Conservation (phyloP, 208 protist species). For the Entamoeba histolytica region DNA sequence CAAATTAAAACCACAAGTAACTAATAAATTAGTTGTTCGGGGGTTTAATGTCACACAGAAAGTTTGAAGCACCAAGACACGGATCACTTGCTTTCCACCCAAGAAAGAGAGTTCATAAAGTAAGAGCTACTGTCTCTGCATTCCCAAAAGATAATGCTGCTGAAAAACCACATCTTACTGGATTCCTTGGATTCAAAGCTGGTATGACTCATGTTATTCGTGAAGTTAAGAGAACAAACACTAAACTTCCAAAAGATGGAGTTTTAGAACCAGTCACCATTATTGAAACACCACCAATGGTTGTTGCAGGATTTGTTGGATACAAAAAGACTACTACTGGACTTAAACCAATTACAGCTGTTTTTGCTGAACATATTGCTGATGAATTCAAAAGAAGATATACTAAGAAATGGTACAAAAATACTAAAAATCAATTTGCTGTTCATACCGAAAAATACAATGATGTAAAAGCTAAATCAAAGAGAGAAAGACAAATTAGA, state of each 20-base stretch:
- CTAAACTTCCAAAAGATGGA: too few species aligned
- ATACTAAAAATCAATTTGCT: slow-evolving; percentile 66
- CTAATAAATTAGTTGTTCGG: neutral
- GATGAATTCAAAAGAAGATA: slow-evolving; percentile 74
- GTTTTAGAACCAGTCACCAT: too few species aligned
- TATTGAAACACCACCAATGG: too few species aligned
- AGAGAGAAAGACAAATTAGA: slow-evolving; percentile 41
- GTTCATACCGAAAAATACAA: slow-evolving; percentile 43
- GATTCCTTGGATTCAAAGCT: slow-evolving; percentile 93
- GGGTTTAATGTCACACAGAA: neutral
- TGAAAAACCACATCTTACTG: slow-evolving; percentile 13
- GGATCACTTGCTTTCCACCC: slow-evolving; percentile 27
- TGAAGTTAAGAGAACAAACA: too few species aligned
- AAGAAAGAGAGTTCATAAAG: slow-evolving; percentile 7
- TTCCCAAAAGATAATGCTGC: slow-evolving; percentile 22
- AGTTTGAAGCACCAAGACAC: slow-evolving; percentile 12
- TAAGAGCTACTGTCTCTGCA: neutral
- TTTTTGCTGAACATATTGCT: slow-evolving; percentile 82
- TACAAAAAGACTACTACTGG: slow-evolving; percentile 82
- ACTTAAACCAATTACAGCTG: slow-evolving; percentile 78
- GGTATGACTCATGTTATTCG: too few species aligned
- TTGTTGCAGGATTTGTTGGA: slow-evolving; percentile 85
- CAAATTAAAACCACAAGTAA: neutral
- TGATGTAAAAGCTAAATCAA: neutral
- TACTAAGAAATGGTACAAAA: slow-evolving; percentile 94